phyloP scores from a whole-genome alignment of 2,329 filamentous ascomycete species.

The Fusarium sp. region DNA sequence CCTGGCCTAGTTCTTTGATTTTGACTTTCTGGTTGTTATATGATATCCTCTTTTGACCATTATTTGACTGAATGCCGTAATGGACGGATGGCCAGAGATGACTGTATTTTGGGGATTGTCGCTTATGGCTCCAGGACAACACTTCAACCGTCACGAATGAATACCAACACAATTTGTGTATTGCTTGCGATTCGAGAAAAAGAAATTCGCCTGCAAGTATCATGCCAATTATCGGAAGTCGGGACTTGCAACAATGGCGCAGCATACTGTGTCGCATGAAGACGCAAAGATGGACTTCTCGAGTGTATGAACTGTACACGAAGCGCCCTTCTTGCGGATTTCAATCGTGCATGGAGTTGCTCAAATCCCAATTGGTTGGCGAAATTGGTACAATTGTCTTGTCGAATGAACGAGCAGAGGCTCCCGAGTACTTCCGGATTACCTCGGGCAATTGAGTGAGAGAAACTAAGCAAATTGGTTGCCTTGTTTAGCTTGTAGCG shows the following conservation, averaged over 20 bases:
- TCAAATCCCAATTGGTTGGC: too few species aligned
- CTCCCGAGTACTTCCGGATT: background rate
- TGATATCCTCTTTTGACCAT: background rate
- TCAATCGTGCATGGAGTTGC: background rate
- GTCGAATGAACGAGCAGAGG: too few species aligned
- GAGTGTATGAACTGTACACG: background rate
- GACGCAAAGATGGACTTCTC: too few species aligned
- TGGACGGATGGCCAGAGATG: background rate
- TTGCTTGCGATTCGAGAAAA: background rate
- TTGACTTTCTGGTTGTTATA: background rate
- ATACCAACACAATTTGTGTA: background rate
- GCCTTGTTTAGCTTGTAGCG: background rate
- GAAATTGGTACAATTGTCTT: too few species aligned
- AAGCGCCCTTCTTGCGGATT: background rate
- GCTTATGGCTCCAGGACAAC: background rate
- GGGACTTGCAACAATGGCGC: background rate
- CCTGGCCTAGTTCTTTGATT: slow-evolving; percentile 14
- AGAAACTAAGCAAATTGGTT: background rate
- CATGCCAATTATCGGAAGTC: background rate
- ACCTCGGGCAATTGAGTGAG: background rate
- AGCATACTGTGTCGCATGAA: background rate
- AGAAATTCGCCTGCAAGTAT: background rate
- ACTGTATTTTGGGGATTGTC: background rate
- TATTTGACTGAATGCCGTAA: background rate
- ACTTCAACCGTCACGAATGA: too few species aligned